Conservation (phyloP, 306 rosid genomes). For the Glycine tomentella region DNA sequence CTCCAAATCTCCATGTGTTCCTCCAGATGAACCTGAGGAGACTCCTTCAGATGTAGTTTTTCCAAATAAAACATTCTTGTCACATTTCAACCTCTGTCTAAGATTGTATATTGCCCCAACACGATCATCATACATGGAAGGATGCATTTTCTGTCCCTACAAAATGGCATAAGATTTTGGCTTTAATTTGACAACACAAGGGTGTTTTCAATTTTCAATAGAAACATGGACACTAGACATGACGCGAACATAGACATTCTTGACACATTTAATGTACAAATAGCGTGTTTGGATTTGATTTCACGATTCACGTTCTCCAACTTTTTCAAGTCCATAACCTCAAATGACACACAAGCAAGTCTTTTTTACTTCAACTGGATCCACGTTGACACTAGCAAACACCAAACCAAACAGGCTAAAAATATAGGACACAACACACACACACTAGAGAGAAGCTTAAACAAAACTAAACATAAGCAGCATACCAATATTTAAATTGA, state of each 20-base stretch:
- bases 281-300: too few species aligned
- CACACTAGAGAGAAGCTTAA: neutral
- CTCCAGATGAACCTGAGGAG: conserved; percentile 47
- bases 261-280: neutral
- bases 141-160: conserved; percentile 82
- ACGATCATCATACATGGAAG: conserved; percentile 75
- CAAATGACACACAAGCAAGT: too few species aligned
- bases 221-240: neutral
- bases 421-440: too few species aligned
- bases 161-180: conserved; percentile 45
- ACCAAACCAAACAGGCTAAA: too few species aligned
- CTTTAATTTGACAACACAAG: conserved; percentile 20
- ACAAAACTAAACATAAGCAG: neutral
- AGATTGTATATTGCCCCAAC: conserved; percentile 68
- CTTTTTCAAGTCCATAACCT: too few species aligned
- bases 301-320: too few species aligned
- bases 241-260: neutral
- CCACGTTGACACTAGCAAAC: too few species aligned
- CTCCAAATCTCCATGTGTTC: conserved; percentile 43
- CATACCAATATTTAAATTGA: neutral
- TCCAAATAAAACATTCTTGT: conserved; percentile 51
- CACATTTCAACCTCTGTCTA: conserved; percentile 67
- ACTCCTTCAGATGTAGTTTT: conserved; percentile 44
- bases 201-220: conserved; percentile 20
- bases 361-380: too few species aligned